Evolutionary conservation across 108 stramenopile species (phyloP).

Genomic region (Cyclotella atomus): DNA sequence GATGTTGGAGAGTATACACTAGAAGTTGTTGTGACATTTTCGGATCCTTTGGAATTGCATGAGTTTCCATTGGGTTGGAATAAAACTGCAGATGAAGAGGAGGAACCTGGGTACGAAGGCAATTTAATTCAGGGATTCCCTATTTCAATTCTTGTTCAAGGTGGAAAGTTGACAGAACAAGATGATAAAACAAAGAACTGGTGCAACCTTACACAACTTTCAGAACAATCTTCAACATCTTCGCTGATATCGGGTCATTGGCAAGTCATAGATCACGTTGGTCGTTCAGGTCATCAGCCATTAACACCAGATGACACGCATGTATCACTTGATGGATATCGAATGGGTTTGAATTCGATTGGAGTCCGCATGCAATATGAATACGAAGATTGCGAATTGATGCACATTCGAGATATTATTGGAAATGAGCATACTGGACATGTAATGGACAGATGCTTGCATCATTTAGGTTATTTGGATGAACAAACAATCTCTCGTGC

Average conservation of each 20-base stretch:
- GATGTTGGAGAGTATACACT: constrained; percentile 74
- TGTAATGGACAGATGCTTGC: constrained; percentile 24
- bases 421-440: constrained; percentile 12
- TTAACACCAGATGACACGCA: constrained; percentile 44
- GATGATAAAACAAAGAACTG: not conserved
- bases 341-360: constrained; percentile 59
- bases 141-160: constrained; percentile 21
- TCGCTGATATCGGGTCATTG: constrained; percentile 42
- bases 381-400: constrained; percentile 41
- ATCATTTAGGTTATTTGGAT: not conserved
- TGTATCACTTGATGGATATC: constrained; percentile 59
- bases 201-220: constrained; percentile 31
- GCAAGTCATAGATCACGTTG: constrained; percentile 52
- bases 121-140: constrained; percentile 76
- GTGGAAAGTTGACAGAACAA: not conserved
- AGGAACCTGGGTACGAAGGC: constrained; percentile 76
- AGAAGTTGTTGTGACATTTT: constrained; percentile 78
- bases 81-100: not conserved
- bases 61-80: constrained; percentile 53
- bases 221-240: constrained; percentile 31
- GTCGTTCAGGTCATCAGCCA: constrained; percentile 33
- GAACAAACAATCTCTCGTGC: not conserved
- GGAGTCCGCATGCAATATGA: constrained; percentile 64
- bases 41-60: constrained; percentile 53
- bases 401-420: constrained; percentile 43